Base-by-base conservation (phyloP, 192 early-diverging fungal species). In the Pilaira anomala region DNA sequence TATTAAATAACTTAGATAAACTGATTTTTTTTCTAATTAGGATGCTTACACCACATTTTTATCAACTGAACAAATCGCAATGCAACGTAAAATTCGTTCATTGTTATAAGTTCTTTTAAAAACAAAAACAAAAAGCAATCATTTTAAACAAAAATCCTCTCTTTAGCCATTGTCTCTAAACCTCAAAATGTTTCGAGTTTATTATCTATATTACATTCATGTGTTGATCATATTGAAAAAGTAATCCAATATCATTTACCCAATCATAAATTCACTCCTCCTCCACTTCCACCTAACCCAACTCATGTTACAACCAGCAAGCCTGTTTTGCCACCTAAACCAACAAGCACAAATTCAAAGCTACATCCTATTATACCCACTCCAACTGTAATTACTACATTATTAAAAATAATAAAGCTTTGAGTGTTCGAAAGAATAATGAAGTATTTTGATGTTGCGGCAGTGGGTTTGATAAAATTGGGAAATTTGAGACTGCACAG, bases 251-350 rank as follows among this genome's bases (percentile, higher is more conserved):
- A 40, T n/a, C 57, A 59, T 42, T 59, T 39, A 42, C 41, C 57
- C 22, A 40, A 7, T 21, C n/a, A n/a, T n/a, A n/a, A n/a, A n/a
- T n/a, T 39, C 24, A 44, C 11, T 45, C 5, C 57, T 13, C 57
- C 57, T 44, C 57, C 57, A 26, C 24, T 59, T 4, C 57, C 57
- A 59, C 57, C 57, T 39, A 59, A 59, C 41, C 57, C 57, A 16
- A 39, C 41, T 21, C 24, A 44, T 59, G 57, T 59, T 16, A n/a
- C n/a, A n/a, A n/a, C n/a, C n/a, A 39, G 36, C 36, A 59, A 59
- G 57, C 57, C 57, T 18, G 57, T 59, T n/a, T 59, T 59, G 41
- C 57, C 57, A 40, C 57, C 57, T n/a, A 59, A 59, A 59, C 57
- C 57, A 25, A 39, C 40, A n/a, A n/a, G n/a, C n/a, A n/a, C n/a